Evolutionary conservation across 1,139 yeast genomes (phyloP).

Genomic region (Suhomyces bolitotheri): DNA sequence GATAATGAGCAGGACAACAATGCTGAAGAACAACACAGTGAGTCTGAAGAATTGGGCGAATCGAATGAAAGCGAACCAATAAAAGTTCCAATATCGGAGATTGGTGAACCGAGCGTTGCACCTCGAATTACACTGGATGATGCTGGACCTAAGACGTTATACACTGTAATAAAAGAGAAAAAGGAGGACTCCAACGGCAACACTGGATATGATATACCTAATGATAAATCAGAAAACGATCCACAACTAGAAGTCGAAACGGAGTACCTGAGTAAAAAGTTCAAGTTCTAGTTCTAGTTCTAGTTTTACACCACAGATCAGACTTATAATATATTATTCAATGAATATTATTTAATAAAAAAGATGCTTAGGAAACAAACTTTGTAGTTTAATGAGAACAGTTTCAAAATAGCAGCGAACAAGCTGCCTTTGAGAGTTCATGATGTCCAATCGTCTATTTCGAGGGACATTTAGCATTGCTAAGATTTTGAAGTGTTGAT

Average conservation of each 20-base stretch:
- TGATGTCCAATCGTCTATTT: conserved; percentile 5
- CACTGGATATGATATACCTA: conserved; percentile 22
- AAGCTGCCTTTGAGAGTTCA: too few species aligned
- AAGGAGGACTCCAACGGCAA: conserved; percentile 19
- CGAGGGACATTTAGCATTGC: conserved; percentile 10
- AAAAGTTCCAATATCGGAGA: conserved; percentile 15
- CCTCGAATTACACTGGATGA: conserved; percentile 4
- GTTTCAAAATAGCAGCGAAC: too few species aligned
- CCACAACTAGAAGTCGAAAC: conserved; percentile 1
- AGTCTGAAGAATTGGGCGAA: conserved; percentile 1
- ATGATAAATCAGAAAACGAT: conserved; percentile 4
- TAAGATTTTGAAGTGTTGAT: conserved; percentile 8
- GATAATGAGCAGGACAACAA: conserved; percentile 9
- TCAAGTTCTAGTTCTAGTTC: conserved; percentile 15
- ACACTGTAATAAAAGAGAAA: conserved; percentile 33
- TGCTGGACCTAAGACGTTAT: conserved; percentile 21
- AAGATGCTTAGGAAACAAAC: conserved; percentile 12
- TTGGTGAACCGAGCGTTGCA: conserved; percentile 6
- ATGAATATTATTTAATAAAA: conserved; percentile 10
- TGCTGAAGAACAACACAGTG: conserved; percentile 4
- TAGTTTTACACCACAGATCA: conserved; percentile 3
- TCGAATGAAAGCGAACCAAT: conserved; percentile 11
- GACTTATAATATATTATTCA: conserved; percentile 11
- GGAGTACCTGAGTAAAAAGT: neutral
- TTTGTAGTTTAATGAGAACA: conserved; percentile 9